A percentile compares a stretch with the other conserved stretches of the same genome.
phyloP scores from a whole-genome alignment of 495 filamentous ascomycete genomes.

The Achaetomiella virescens region DNA sequence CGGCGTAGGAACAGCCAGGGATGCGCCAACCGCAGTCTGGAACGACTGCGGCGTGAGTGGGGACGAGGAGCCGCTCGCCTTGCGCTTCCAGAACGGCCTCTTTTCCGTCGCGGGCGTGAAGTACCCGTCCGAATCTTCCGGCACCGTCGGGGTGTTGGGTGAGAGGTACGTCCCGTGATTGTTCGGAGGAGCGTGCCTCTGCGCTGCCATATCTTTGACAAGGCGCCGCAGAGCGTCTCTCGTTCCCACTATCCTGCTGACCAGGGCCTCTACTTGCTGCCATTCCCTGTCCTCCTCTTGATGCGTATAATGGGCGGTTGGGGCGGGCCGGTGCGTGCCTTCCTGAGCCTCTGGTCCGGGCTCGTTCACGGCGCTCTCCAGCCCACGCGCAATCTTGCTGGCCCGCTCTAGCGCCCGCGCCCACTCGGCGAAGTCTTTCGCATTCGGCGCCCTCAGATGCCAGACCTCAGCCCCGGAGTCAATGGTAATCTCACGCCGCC shows the following conservation, averaged over 20 bases:
- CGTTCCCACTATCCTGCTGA: conserved; percentile 77
- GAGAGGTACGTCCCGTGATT: conserved; percentile 32
- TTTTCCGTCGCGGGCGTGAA: conserved; percentile 39
- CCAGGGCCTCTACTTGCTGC: conserved; percentile 72
- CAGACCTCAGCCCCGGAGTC: conserved; percentile 96
- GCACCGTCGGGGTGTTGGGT: conserved; percentile 31
- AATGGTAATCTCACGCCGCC: conserved; percentile 84
- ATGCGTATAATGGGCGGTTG: conserved; percentile 20
- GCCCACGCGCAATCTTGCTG: conserved; percentile 48
- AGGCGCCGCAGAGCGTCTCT: conserved; percentile 80
- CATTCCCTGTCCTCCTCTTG: conserved; percentile 73
- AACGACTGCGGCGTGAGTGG: conserved; percentile 38
- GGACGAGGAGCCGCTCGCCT: conserved; percentile 47
- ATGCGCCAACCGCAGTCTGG: conserved; percentile 44
- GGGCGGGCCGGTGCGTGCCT: conserved; percentile 18
- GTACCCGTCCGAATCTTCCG: conserved; percentile 43
- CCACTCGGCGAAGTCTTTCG: conserved; percentile 82
- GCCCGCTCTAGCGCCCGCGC: conserved; percentile 77
- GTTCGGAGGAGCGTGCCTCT: conserved; percentile 35
- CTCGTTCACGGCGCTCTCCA: conserved; percentile 32
- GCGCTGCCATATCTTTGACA: conserved; percentile 73
- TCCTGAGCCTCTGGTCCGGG: conserved; percentile 11
- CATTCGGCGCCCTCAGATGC: conserved; percentile 82
- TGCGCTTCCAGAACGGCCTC: conserved; percentile 86
- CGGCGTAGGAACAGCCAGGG: conserved; percentile 54